A percentile compares a stretch with the other conserved stretches of the same genome.
Conservation (phyloP, 768 basidiomycete species). For the Lactarius quietus region DNA sequence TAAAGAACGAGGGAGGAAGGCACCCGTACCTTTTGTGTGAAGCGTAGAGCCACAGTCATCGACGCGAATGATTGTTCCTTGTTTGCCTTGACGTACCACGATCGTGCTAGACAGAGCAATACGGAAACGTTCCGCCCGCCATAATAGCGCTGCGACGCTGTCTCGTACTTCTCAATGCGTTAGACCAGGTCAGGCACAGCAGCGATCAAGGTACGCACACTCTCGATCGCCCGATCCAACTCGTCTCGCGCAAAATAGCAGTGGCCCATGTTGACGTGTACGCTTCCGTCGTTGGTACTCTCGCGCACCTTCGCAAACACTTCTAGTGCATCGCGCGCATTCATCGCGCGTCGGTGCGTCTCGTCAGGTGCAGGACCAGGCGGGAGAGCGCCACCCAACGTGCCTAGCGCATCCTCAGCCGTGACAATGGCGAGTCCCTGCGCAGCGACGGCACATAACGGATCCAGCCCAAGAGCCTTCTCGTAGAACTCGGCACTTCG, state of each 20-base stretch:
- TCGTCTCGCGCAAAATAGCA: slow-evolving; percentile 92
- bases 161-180: slow-evolving; percentile 72
- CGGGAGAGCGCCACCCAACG: slow-evolving; percentile 50
- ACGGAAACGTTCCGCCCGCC: slow-evolving; percentile 68
- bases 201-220: slow-evolving; percentile 49
- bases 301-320: slow-evolving; percentile 91
- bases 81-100: slow-evolving; percentile 93
- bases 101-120: slow-evolving; percentile 81
- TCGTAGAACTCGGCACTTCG: slow-evolving; percentile 90
- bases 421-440: slow-evolving; percentile 93
- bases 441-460: slow-evolving; percentile 86
- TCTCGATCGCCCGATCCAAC: slow-evolving; percentile 93
- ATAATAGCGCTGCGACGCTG: slow-evolving; percentile 79
- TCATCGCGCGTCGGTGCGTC: slow-evolving; percentile 56
- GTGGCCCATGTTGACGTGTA: slow-evolving; percentile 95
- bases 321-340: slow-evolving; percentile 83
- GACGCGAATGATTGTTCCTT: slow-evolving; percentile 80
- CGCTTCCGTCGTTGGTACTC: slow-evolving; percentile 74
- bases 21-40: slow-evolving; percentile 66
- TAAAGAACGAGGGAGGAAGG: slow-evolving; percentile 24
- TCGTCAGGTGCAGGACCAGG: slow-evolving; percentile 55
- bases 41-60: slow-evolving; percentile 81
- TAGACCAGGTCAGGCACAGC: neutral
- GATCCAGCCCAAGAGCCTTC: slow-evolving; percentile 82
- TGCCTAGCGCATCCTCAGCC: slow-evolving; percentile 86